phyloP scores from a whole-genome alignment of 2,329 filamentous ascomycete genomes.

The Fusarium hostae region DNA sequence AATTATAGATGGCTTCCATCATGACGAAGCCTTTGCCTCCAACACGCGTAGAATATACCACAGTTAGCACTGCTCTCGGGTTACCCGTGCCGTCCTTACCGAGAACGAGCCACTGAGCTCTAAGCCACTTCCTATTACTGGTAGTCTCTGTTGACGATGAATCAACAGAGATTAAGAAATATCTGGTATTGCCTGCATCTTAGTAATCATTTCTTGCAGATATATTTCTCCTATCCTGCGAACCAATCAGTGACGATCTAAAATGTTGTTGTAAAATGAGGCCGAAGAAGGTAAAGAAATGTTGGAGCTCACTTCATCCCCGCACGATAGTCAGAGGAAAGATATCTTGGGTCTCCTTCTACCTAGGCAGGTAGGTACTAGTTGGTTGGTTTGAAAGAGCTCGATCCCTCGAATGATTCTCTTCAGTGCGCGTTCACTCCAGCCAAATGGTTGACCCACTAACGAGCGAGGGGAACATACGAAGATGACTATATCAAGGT shows the following conservation, averaged over 20 bases:
- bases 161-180: background rate
- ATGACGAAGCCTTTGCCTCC: constrained; percentile 1
- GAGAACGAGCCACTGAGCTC: background rate
- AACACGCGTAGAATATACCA: background rate
- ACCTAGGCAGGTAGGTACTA: no score
- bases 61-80: background rate
- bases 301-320: no score
- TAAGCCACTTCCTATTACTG: background rate
- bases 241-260: background rate
- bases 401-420: no score
- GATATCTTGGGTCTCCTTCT: no score
- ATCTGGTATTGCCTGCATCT: background rate
- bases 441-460: no score
- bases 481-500: no score
- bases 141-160: background rate
- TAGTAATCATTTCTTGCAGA: background rate
- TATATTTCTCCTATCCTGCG: background rate
- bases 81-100: constrained; percentile 1
- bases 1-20: background rate
- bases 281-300: background rate
- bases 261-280: background rate
- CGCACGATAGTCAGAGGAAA: no score
- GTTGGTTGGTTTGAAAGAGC: no score
- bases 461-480: no score
- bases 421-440: no score